A percentile compares a stretch with the other conserved stretches of the same genome.
Evolutionary conservation across 2,329 filamentous ascomycete species (phyloP).

Genomic region (Paracorniculantispora psalliotae): DNA sequence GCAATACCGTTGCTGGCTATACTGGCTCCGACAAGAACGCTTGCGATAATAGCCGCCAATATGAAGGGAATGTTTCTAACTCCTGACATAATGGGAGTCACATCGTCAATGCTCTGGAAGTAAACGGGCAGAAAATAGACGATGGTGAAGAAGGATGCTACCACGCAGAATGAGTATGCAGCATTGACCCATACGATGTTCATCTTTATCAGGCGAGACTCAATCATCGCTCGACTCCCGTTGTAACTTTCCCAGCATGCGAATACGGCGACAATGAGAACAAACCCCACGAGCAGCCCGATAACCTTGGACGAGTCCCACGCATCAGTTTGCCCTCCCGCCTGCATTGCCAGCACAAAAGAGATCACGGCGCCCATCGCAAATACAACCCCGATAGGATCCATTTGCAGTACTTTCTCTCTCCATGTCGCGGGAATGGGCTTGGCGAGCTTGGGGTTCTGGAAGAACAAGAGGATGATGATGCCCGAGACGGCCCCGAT

Average conservation of each 20-base stretch:
- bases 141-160: neutral
- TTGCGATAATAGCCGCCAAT: neutral
- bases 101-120: slow-evolving; percentile 28
- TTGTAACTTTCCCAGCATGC: slow-evolving; percentile 28
- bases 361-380: slow-evolving; percentile 34
- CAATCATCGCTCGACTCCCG: slow-evolving; percentile 34
- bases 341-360: slow-evolving; percentile 37
- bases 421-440: slow-evolving; percentile 25
- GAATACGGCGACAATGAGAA: slow-evolving; percentile 25
- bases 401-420: slow-evolving; percentile 34
- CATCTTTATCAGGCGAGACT: slow-evolving; percentile 28
- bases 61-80: slow-evolving; percentile 34
- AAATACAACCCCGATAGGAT: slow-evolving; percentile 25
- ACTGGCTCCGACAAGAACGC: neutral
- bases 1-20: slow-evolving; percentile 1
- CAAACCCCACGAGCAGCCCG: slow-evolving; percentile 29
- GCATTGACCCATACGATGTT: slow-evolving; percentile 1
- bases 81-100: slow-evolving; percentile 27
- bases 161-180: neutral
- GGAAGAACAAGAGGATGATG: slow-evolving; percentile 28
- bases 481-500: slow-evolving; percentile 14
- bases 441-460: slow-evolving; percentile 27
- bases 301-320: slow-evolving; percentile 32
- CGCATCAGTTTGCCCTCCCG: slow-evolving; percentile 32
- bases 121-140: slow-evolving; percentile 33